phyloP scores from a whole-genome alignment of 768 basidiomycete species.

The Boletus patriciae region DNA sequence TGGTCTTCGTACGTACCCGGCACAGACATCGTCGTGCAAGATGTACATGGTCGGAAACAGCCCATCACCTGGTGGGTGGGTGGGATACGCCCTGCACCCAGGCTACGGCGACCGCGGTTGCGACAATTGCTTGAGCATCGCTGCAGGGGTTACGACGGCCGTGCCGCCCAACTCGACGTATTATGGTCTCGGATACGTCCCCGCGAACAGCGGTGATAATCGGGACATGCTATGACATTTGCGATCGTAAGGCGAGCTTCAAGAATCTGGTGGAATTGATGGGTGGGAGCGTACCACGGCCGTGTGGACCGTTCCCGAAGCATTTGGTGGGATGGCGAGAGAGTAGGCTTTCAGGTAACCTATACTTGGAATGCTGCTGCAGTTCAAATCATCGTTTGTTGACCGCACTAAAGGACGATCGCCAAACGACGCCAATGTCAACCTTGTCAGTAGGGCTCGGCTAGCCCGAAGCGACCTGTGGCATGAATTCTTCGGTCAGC shows the following conservation, averaged over 20 bases:
- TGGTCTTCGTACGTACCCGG: constrained; percentile 61
- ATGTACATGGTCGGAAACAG: constrained; percentile 56
- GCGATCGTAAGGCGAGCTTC: constrained; percentile 66
- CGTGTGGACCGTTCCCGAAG: constrained; percentile 78
- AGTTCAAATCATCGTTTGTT: too few relatives aligned
- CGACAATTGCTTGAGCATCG: constrained; percentile 52
- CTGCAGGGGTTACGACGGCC: constrained; percentile 41
- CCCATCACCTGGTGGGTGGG: constrained; percentile 57
- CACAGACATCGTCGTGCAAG: constrained; percentile 70
- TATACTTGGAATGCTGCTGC: too few relatives aligned
- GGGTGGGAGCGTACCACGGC: constrained; percentile 67
- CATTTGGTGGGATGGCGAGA: too few relatives aligned
- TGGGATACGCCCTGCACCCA: constrained; percentile 64
- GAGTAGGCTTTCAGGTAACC: too few relatives aligned
- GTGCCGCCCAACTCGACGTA: constrained; percentile 30
- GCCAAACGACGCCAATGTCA: too few relatives aligned
- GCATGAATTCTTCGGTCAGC: too few relatives aligned
- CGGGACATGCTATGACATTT: constrained; percentile 61
- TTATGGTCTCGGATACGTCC: constrained; percentile 14
- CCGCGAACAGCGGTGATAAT: constrained; percentile 32
- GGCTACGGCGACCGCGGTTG: constrained; percentile 76
- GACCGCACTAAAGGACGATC: too few relatives aligned
- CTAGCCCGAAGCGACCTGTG: too few relatives aligned
- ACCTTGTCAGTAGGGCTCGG: too few relatives aligned
- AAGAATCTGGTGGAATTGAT: constrained; percentile 55